Percentiles rank a stretch among this genome's conserved stretches.
Conservation (phyloP, 345 rosid species). For the Linum trigynum region DNA sequence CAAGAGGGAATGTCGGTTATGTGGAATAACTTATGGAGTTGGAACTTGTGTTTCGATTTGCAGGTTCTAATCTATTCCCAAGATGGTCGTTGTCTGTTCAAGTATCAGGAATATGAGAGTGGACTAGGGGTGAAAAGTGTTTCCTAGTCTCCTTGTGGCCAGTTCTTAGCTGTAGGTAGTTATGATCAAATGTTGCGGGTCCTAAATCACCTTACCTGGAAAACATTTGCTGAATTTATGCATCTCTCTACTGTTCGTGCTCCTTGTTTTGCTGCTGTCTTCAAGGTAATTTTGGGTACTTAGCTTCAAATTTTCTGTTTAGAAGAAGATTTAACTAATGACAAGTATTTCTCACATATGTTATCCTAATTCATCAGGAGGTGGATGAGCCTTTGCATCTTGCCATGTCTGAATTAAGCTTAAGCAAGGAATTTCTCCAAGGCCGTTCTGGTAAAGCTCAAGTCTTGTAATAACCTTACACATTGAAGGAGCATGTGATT, state of each 20-base stretch:
- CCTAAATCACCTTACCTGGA: conserved; percentile 86
- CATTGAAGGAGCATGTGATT: no score
- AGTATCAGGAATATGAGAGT: conserved; percentile 94
- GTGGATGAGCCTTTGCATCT: conserved; percentile 82
- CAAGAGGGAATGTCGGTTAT: not conserved
- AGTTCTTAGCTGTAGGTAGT: conserved; percentile 90
- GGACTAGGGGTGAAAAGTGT: conserved; percentile 90
- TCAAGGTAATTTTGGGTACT: conserved; percentile 42
- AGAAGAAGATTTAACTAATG: conserved; percentile 1
- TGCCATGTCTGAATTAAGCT: conserved; percentile 64
- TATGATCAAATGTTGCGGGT: conserved; percentile 91
- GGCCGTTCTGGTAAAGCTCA: conserved; percentile 48
- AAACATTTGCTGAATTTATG: conserved; percentile 89
- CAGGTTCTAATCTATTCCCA: conserved; percentile 95
- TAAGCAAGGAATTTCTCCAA: conserved; percentile 61
- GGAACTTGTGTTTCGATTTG: conserved; percentile 10
- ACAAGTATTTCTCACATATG: conserved; percentile 9
- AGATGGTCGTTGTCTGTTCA: conserved; percentile 86
- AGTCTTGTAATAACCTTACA: not conserved
- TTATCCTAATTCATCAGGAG: conserved; percentile 43
- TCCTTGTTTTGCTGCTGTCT: conserved; percentile 83
- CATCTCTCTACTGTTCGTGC: conserved; percentile 80
- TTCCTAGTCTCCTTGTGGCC: conserved; percentile 97
- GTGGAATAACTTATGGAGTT: conserved; percentile 3
- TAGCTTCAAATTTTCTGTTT: conserved; percentile 1